A percentile compares a stretch with the other conserved stretches of the same genome.
Evolutionary conservation across 2,329 filamentous ascomycete genomes (phyloP).

Genomic region (Botryotinia narcissicola): DNA sequence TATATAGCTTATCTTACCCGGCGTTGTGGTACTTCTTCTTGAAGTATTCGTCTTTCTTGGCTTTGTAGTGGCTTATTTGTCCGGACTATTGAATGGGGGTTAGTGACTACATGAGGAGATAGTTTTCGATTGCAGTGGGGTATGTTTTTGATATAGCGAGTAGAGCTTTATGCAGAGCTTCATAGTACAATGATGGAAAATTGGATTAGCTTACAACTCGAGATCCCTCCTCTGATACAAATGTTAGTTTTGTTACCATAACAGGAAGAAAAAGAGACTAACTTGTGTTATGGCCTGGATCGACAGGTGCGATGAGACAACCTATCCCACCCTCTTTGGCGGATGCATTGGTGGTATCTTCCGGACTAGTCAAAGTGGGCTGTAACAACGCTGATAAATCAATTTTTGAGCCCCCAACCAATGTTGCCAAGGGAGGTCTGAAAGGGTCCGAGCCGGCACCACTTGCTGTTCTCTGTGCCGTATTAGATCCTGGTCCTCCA

Average conservation of each 20-base stretch:
- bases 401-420: not conserved
- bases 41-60: not conserved
- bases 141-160: too few species aligned
- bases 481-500: not conserved
- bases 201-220: not conserved
- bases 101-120: not conserved
- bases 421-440: not conserved
- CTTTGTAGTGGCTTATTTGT: slow-evolving; percentile 11
- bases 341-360: slow-evolving; percentile 17
- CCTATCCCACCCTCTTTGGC: slow-evolving; percentile 7
- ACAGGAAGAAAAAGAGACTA: not conserved
- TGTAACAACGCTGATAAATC: not conserved
- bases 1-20: not conserved
- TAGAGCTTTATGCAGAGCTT: not conserved
- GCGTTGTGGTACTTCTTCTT: slow-evolving; percentile 12
- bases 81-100: not conserved
- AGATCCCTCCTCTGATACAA: not conserved
- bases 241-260: not conserved
- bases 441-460: slow-evolving; percentile 1
- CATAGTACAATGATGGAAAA: too few species aligned
- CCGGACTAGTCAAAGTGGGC: not conserved
- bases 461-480: not conserved
- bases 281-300: slow-evolving; percentile 6
- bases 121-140: not conserved
- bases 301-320: slow-evolving; percentile 15